Base-by-base conservation (phyloP, 106 monocot species). In the Dactylorhiza incarnata region DNA sequence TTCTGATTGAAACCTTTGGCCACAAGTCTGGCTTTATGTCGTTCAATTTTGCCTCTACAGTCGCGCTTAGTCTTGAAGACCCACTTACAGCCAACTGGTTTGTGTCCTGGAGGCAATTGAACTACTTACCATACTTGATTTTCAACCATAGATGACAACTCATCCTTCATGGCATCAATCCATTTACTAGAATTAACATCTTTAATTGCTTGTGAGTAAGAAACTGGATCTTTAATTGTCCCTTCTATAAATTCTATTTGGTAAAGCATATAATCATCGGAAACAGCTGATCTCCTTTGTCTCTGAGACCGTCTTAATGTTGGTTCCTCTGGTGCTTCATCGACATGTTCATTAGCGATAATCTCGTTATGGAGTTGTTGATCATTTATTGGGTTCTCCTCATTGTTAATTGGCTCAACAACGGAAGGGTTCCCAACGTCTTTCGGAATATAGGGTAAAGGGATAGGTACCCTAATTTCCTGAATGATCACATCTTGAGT, bases 1-100 rank as follows among this genome's bases (percentile, higher is more conserved):
- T 75, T 75, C 58, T 75, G 55, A 44, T 23, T 75, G 23, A 75
- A 75, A 7, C 56, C 8, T 59, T 75, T 75, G 7, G 11, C 56
- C 5, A 56, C 26, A 16, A 58, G 44, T 59, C 55, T 5, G 5
- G 75, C 54, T 17, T 75, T 75, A 65, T 76, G 14, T 54, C 16
- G 12, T 54, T 54, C 54, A 15, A 54, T 15, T 15, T 54, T 54
- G 17, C 16, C 54, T 3, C 17, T 54, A 3, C 1, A 54, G 14
- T 54, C 14, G 0, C 0, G 0, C 17, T 54, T 54, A 2, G 16
- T 54, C 0, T 54, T 55, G 15, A 55, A 55, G 55, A 55, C 5
- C 5, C 14, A 54, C 17, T 54, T 54, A 54, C 54, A 55, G 3
- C 4, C 3, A 5, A 17, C 3, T 55, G 16, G 14, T n/a, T 55